Evolutionary conservation across 2,329 filamentous ascomycete species (phyloP).

Genomic region (Penicillium rolfsii): DNA sequence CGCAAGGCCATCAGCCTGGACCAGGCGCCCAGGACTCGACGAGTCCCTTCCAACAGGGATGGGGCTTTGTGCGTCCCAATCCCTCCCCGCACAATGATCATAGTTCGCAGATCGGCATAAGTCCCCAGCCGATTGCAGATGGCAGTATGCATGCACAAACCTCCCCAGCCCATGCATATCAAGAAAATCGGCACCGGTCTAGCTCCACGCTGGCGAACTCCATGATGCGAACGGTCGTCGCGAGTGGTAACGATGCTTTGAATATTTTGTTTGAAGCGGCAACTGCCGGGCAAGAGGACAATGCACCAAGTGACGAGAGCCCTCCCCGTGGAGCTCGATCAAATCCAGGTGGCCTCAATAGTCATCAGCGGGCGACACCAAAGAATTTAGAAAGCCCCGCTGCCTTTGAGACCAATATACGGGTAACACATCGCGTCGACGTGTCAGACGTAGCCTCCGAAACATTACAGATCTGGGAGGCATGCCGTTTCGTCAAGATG

Average conservation of each 20-base stretch:
- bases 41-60: conserved; percentile 23
- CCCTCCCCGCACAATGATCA: conserved; percentile 19
- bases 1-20: conserved; percentile 11
- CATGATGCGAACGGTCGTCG: conserved; percentile 53
- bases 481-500: conserved; percentile 58
- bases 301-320: conserved; percentile 36
- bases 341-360: conserved; percentile 15
- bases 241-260: conserved; percentile 58
- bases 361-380: conserved; percentile 18
- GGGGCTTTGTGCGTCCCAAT: conserved; percentile 20
- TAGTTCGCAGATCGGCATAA: conserved; percentile 20
- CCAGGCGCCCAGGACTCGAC: conserved; percentile 14
- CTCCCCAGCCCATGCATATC: conserved; percentile 18
- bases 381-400: conserved; percentile 26
- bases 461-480: conserved; percentile 52
- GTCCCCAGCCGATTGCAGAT: conserved; percentile 14
- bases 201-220: conserved; percentile 39
- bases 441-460: conserved; percentile 38
- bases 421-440: conserved; percentile 32
- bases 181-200: conserved; percentile 32
- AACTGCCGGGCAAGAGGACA: conserved; percentile 43
- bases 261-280: conserved; percentile 58
- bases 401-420: conserved; percentile 26
- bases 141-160: conserved; percentile 10
- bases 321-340: conserved; percentile 28